These are phyloP conservation scores for Crepidotus variabilis DNA, from an alignment of 768 basidiomycete genomes.

Conservation along the genomic window DNA sequence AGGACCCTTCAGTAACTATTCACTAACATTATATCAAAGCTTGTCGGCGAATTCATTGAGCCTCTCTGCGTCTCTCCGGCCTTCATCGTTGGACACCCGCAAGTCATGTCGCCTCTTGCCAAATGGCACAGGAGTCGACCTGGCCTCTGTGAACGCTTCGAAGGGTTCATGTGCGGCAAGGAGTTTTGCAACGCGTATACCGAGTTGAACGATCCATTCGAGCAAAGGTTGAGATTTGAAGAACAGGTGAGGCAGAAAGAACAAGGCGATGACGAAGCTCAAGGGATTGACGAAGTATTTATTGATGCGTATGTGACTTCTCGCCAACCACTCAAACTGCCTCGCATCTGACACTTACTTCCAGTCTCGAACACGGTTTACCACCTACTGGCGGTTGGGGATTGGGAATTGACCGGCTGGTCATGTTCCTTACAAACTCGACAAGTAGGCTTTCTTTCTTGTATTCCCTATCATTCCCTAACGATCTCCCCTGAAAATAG, in stretches of 20 bases:
- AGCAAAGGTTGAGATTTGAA: slow-evolving; percentile 93
- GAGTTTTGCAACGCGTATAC: slow-evolving; percentile 99
- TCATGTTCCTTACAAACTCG: slow-evolving; percentile 99
- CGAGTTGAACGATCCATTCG: slow-evolving; percentile 98
- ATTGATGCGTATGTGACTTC: slow-evolving; percentile 75
- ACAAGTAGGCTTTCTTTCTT: slow-evolving; percentile 53
- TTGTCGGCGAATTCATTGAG: slow-evolving; percentile 98
- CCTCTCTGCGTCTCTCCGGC: slow-evolving; percentile 93
- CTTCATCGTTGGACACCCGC: slow-evolving; percentile 98
- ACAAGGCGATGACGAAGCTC: slow-evolving; percentile 96
- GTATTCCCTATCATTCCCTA: not conserved
- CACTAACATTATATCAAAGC: slow-evolving; percentile 37
- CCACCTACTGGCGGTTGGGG: slow-evolving; percentile 99
- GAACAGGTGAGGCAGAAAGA: slow-evolving; percentile 96
- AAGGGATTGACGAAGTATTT: slow-evolving; percentile 94
- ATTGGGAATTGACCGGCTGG: slow-evolving; percentile 90
- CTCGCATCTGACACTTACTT: slow-evolving; percentile 1
- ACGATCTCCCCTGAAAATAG: slow-evolving; percentile 30
- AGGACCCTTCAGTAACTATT: not conserved
- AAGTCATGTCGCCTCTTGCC: slow-evolving; percentile 99
- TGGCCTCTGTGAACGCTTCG: slow-evolving; percentile 97
- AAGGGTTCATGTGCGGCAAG: slow-evolving; percentile 97
- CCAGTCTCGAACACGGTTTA: slow-evolving; percentile 91
- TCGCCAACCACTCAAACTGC: slow-evolving; percentile 4
- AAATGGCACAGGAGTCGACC: slow-evolving; percentile 98